Base-by-base conservation (phyloP, 2,329 filamentous ascomycete species). In the Penicillium glabrum region DNA sequence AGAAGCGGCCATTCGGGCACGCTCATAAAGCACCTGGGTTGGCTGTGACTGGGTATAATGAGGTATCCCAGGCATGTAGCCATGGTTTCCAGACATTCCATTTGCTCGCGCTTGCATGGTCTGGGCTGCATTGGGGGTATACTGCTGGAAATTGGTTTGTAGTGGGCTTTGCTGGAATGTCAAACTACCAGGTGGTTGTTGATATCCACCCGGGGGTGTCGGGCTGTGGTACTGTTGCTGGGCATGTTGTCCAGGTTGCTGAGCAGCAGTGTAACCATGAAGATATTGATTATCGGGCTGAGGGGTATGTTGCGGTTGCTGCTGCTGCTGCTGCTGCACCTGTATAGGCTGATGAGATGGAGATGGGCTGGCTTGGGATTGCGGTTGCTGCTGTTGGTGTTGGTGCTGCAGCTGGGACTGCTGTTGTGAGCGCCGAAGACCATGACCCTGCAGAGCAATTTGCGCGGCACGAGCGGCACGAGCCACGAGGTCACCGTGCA, bases 1-100 rank as follows among this genome's bases (percentile, higher is more conserved):
- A 8, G 80, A 81, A 10, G 83, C 82, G 6, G 81, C 82, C 68
- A 81, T 77, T 45, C 83, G 79, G 35, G 83, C 83, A 56, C 79
- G 77, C 64, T 85, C 82, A 60, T 86, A 86, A 1, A 85, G 73
- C 9, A 83, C 80, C 61, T 83, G 80, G 3, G 83, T 86, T 7
- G 78, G 77, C 46, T 79, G 77, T 3, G 77, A 78, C 58, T 80
- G 77, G 8, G 77, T 78, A 48, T 75, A 74, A 63, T 79, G 77
- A n/a, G 75, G 75, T 16, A 77, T 75, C 9, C 75, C 75, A 7
- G 75, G 75, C 73, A 77, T 75, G 51, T 77, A 77, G n/a, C 73
- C 74, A 56, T 76, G 75, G 48, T 75, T 77, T 29, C 72, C 67
- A 2, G 71, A 68, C 23, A 70, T 69, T 13, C 72, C 67, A 60